A percentile compares a stretch with the other conserved stretches of the same genome.
Evolutionary conservation across 805 yeast species (phyloP).

Genomic region (Zygosaccharomyces siamensis): DNA sequence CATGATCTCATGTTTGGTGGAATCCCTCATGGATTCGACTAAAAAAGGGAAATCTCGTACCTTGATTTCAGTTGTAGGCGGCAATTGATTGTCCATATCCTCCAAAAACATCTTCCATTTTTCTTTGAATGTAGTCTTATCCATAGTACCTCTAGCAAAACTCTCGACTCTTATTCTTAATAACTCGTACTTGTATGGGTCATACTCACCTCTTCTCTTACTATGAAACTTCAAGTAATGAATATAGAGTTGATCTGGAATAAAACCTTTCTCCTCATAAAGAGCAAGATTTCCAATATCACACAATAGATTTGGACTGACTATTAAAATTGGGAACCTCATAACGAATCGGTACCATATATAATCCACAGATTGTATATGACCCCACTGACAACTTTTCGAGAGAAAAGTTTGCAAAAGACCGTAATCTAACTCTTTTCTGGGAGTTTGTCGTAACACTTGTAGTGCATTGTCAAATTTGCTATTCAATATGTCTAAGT

Average conservation of each 20-base stretch:
- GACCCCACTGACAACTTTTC: slow-evolving; percentile 28
- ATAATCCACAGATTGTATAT: slow-evolving; percentile 23
- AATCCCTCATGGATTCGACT: slow-evolving; percentile 13
- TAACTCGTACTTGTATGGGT: slow-evolving; percentile 18
- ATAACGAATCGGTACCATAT: slow-evolving; percentile 31
- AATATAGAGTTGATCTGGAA: slow-evolving; percentile 22
- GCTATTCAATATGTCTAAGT: slow-evolving; percentile 24
- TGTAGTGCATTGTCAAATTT: slow-evolving; percentile 22
- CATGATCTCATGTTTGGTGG: slow-evolving; percentile 10
- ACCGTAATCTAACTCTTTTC: slow-evolving; percentile 22
- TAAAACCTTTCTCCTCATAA: slow-evolving; percentile 20
- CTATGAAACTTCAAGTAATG: slow-evolving; percentile 17
- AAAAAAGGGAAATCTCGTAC: slow-evolving; percentile 30
- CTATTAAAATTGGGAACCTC: slow-evolving; percentile 16
- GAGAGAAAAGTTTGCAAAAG: slow-evolving; percentile 24
- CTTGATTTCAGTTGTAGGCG: slow-evolving; percentile 6
- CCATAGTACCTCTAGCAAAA: slow-evolving; percentile 25
- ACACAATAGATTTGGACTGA: slow-evolving; percentile 24
- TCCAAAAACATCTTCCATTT: slow-evolving; percentile 34
- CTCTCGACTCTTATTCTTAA: slow-evolving; percentile 28
- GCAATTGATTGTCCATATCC: slow-evolving; percentile 26
- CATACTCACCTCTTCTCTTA: slow-evolving; percentile 2
- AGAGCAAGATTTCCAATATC: slow-evolving; percentile 27
- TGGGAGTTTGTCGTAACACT: slow-evolving; percentile 14
- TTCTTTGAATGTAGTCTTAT: slow-evolving; percentile 21